Evolutionary conservation across 1,284 basidiomycete species (phyloP), one percentile per base, ranked within the genome.

Genomic region (Puccinia novopanici): DNA sequence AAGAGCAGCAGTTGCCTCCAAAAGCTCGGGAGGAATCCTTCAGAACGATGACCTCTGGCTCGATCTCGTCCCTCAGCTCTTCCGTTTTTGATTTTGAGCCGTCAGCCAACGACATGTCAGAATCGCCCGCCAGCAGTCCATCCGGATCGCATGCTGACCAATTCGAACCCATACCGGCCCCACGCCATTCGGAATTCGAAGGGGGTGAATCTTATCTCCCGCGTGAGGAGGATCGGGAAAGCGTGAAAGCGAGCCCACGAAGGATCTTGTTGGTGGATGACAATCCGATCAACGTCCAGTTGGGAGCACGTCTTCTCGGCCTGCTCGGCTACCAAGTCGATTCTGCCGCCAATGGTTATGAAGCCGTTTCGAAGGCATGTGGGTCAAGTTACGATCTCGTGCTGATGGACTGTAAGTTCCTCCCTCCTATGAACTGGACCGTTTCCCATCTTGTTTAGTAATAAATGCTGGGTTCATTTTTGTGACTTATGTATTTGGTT

Each of bases 261-360:
- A 78, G 54, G 45, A 78, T 78, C 42, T 71, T 78, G 52, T 71
- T 78, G 55, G 76, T 78, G n/a, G 76, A 78, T 48, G 76, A 78
- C 57, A 78, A 78, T 40, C 48, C 40, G 27, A 70, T 71, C 40
- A 78, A 78, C 48, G 67, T 78, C 15, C 63, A 78, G 45, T 57
- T 78, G 67, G 76, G 76, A 57, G 68, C 34, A 71, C 65, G 67
- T 52, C 48, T 78, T 42, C 30, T 78, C 3, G 50, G 68, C 15
- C 19, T 68, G 37, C 54, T 78, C 15, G 76, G 76, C 13, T 78
- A 78, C 22, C 30, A 71, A 57, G 76, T 78, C 15, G 63, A 71
- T 55, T 65, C 67, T 57, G 76, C 76, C 37, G 37, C 40, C 22
- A 37, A 78, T 71, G 76, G 76, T 8, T 57, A 55, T 42, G 76